Conservation (phyloP, 192 early-diverging fungal species). For the Ramicandelaber brevisporus region DNA sequence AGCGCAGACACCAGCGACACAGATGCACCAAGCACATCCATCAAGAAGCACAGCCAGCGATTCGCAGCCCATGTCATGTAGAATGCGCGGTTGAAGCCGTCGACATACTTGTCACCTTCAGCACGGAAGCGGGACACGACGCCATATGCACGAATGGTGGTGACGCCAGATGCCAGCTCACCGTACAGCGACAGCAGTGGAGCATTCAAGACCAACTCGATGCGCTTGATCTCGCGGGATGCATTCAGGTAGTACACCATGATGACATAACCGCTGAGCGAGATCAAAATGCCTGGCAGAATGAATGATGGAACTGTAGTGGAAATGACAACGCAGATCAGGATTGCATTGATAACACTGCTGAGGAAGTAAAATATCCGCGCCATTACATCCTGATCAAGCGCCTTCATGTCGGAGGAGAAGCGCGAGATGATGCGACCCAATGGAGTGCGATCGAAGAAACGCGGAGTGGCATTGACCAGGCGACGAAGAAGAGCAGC, state of each 20-base stretch:
- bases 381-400: constrained; percentile 38
- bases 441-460: constrained; percentile 78
- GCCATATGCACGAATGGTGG: constrained; percentile 70
- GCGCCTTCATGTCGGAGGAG: constrained; percentile 58
- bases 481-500: constrained; percentile 23
- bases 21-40: constrained; percentile 47
- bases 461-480: constrained; percentile 44
- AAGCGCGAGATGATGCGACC: constrained; percentile 76
- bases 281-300: constrained; percentile 26
- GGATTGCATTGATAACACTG: constrained; percentile 19
- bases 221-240: constrained; percentile 71
- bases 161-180: constrained; percentile 49
- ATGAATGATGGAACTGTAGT: constrained; percentile 41
- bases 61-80: constrained; percentile 72
- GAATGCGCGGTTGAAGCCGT: constrained; percentile 65
- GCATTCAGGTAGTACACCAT: constrained; percentile 47
- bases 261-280: constrained; percentile 27
- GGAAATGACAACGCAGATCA: constrained; percentile 26
- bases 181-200: constrained; percentile 63
- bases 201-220: constrained; percentile 46
- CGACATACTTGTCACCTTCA: constrained; percentile 26
- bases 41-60: constrained; percentile 69
- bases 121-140: constrained; percentile 33
- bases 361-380: constrained; percentile 17
- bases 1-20: constrained; percentile 46